Evolutionary conservation across 2,329 filamentous ascomycete species (phyloP).

Genomic region (Hypoxylon sp.): DNA sequence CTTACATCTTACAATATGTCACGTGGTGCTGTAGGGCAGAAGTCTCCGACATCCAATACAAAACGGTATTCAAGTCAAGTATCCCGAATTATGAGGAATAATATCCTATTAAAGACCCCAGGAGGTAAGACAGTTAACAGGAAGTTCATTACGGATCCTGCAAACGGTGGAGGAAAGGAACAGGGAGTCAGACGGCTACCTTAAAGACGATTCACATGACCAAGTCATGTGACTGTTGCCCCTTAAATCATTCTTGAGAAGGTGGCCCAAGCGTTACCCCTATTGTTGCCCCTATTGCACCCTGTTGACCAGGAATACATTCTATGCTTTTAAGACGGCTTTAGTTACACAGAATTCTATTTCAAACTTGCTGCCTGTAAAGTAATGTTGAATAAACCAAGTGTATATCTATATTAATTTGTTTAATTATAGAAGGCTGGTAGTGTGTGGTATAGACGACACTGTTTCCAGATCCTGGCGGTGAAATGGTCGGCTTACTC

Average conservation of each 20-base stretch:
- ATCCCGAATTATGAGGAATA: background rate
- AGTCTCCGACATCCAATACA: background rate
- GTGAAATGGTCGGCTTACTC: no score
- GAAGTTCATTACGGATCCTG: background rate
- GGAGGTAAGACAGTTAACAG: background rate
- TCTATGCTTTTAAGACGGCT: background rate
- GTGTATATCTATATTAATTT: background rate
- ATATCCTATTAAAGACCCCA: background rate
- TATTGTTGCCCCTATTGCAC: background rate
- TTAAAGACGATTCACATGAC: background rate
- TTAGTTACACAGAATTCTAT: background rate
- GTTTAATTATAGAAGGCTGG: no score
- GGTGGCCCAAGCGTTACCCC: background rate
- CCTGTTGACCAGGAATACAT: background rate
- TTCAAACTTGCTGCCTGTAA: background rate
- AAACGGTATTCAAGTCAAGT: background rate
- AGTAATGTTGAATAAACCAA: background rate
- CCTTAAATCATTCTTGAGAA: background rate
- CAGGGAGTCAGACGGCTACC: background rate
- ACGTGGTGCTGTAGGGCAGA: background rate
- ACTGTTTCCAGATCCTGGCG: no score
- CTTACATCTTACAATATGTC: no score
- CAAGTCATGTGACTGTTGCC: background rate
- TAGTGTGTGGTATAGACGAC: no score
- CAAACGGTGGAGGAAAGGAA: background rate